Evolutionary conservation across 1,139 yeast species (phyloP), one percentile per base, ranked within the genome.

Genomic region (Yamadazyma atmosphaerica): DNA sequence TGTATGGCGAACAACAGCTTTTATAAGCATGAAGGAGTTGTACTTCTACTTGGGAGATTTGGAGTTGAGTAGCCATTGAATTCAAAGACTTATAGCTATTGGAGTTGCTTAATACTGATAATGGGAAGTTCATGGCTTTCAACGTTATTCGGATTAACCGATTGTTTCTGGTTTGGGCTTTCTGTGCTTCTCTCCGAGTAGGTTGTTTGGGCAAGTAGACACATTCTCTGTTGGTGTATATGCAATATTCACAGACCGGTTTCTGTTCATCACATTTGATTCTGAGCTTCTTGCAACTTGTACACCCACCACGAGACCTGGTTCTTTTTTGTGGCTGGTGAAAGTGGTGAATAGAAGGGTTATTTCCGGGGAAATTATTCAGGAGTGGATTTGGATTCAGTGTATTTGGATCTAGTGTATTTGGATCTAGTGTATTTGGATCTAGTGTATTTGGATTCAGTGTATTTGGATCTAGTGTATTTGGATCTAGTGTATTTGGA

Each of bases 161-260:
- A 5, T 34, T n/a, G 13, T 18, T 10, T 3, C 10, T 4, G 25
- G 11, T 30, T 15, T 8, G 24, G 10, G 14, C 19, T 22, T 22
- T 22, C 23, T 10, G 9, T 12, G 6, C 6, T 18, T 34, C 21
- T 23, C 17, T 17, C 24, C 22, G 23, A 23, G n/a, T 24, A 14
- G 37, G 35, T 19, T 25, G 37, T 1, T 39, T 35, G n/a, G 29
- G 18, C 2, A 61, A 57, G 39, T 66, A 67, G 2, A 49, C 43
- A 43, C 73, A 68, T 13, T 42, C 41, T 26, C 70, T 46, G 13
- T 45, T 44, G n/a, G 69, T 64, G 37, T 63, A 63, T 4, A 33
- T 35, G 41, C 74, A 67, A 44, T 68, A 68, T 40, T 68, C 73
- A 52, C 74, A 68, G 7, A 33, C 24, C 2, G 74, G 74, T 38